Evolutionary conservation across 164 flowering plant species (phyloP), one percentile per base, ranked within the genome.

Genomic region (Platanus orientalis): DNA sequence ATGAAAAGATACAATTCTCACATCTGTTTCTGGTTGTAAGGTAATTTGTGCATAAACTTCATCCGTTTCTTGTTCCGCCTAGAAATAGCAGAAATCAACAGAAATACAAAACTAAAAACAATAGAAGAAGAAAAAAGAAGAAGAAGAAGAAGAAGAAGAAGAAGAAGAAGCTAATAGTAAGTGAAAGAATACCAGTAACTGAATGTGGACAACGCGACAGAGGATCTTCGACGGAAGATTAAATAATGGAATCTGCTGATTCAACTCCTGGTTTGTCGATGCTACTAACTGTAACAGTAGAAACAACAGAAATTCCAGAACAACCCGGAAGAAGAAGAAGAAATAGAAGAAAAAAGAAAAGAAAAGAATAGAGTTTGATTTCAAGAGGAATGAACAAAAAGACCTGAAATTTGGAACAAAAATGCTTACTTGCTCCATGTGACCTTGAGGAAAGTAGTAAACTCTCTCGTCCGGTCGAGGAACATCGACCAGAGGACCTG

Each of bases 31-130:
- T 4, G 97, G 92, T 25, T 73, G 60, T 65, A 90, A 76, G 63
- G 92, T 83, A 56, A 88, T 86, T 58, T 90, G 94, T 3, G 89
- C 89, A 74, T 86, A 90, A 50, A 86, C 96, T 69, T 89, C 96
- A 75, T 89, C 93, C 6, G 85, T 84, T 55, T 89, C 96, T 68
- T 82, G 82, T 62, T 90, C 97, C n/a, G 89, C 94, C 97, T 90
- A 74, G 25, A 73, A 67, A 71, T 23, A 51, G 28, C 27, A 57
- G 12, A n/a, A 28, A 7, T 44, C 20, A 28, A 2, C 52, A 28
- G 36, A 40, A n/a, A 51, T 26, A 47, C 20, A 25, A 27, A 56
- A 59, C 30, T 7, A 54, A 54, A 54, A 54, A 11, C 4, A 4
- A 32, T 32, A 32, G 42, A 36, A 2, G 9, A 29, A 45, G 29